Conservation (phyloP, 768 basidiomycete genomes). For the Tricholoma saponaceum region DNA sequence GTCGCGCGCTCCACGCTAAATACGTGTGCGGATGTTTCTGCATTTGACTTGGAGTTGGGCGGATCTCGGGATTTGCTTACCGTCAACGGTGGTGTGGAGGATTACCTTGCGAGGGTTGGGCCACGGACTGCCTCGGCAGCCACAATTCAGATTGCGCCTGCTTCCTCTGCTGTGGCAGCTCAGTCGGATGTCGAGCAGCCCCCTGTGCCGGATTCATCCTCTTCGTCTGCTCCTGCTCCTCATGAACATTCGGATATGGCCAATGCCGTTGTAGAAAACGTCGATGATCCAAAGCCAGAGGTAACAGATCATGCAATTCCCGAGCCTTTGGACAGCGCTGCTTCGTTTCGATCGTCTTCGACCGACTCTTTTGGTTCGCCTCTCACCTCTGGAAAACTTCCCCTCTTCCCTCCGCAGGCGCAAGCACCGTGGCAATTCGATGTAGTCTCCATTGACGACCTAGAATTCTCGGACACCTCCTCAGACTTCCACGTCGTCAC, state of each 20-base stretch:
- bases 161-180: background rate
- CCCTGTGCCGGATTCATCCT: background rate
- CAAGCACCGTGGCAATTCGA: conserved; percentile 60
- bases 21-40: conserved; percentile 50
- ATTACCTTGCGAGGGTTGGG: conserved; percentile 58
- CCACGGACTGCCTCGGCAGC: conserved; percentile 6
- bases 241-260: background rate
- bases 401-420: conserved; percentile 32
- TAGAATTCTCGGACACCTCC: conserved; percentile 76
- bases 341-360: conserved; percentile 41
- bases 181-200: background rate
- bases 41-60: conserved; percentile 66
- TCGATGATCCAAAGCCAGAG: background rate
- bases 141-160: background rate
- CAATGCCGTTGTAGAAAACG: background rate
- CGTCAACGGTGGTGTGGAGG: conserved; percentile 60
- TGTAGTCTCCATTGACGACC: conserved; percentile 73
- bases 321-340: conserved; percentile 19
- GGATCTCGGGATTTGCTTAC: conserved; percentile 58
- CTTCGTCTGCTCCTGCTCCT: background rate
- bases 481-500: conserved; percentile 43
- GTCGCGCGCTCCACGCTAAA: conserved; percentile 24
- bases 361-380: conserved; percentile 49
- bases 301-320: background rate
- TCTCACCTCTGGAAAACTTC: conserved; percentile 28